phyloP scores from a whole-genome alignment of 208 protist genomes.

The Wallacemonas rigidus region DNA sequence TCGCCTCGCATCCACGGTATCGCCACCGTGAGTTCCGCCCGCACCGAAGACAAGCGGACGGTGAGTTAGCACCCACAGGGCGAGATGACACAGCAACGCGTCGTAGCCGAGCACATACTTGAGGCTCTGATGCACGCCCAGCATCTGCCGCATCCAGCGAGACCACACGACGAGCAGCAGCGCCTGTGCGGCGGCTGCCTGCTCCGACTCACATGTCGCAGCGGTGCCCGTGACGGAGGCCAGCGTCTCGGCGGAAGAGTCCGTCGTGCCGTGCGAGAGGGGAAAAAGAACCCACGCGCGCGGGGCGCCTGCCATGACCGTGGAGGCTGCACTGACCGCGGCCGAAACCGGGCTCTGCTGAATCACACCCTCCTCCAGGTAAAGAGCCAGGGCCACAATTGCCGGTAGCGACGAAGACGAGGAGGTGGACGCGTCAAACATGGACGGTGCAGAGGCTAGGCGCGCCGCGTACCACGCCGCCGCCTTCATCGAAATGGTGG shows the following conservation, averaged over 20 bases:
- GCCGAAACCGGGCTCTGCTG: not conserved
- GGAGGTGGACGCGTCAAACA: not conserved
- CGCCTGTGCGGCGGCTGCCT: no score
- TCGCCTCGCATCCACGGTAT: no score
- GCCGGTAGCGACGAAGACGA: not conserved
- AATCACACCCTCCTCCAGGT: conserved; percentile 3
- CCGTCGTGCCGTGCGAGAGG: conserved; percentile 11
- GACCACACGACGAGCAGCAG: conserved; percentile 28
- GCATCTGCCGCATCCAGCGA: conserved; percentile 39
- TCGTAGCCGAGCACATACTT: conserved; percentile 54
- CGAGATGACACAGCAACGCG: conserved; percentile 36
- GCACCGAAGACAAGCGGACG: conserved; percentile 25
- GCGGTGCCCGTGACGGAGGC: no score
- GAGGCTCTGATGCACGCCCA: conserved; percentile 38
- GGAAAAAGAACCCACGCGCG: conserved; percentile 53
- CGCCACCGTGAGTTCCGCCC: not conserved
- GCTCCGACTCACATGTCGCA: no score
- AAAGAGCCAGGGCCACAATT: not conserved
- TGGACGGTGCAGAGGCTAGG: not conserved
- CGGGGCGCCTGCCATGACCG: conserved; percentile 24
- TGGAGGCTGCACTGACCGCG: not conserved
- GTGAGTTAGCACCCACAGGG: conserved; percentile 50
- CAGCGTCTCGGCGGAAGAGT: not conserved
- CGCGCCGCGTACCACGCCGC: not conserved
- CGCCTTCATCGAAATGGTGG: not conserved